Evolutionary conservation across 148 eudicot genomes (phyloP).

Genomic region (Rhododendron henanense): DNA sequence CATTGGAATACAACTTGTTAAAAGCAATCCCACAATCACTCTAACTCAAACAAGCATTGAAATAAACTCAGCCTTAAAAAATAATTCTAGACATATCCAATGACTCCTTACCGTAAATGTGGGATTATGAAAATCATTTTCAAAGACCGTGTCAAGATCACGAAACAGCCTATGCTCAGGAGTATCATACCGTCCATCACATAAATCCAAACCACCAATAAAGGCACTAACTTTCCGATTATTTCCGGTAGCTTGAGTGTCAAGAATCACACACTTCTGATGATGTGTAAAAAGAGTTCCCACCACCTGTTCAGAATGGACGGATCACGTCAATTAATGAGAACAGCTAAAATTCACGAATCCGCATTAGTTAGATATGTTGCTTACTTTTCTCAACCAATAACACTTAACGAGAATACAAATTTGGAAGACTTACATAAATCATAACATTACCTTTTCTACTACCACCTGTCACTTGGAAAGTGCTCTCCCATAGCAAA

Average conservation of each 20-base stretch:
- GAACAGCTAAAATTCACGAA: background rate
- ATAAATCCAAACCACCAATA: slow-evolving; percentile 33
- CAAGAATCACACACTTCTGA: slow-evolving; percentile 35
- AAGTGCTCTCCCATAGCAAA: background rate
- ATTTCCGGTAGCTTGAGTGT: slow-evolving; percentile 34
- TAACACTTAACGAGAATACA: background rate
- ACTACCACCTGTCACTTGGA: background rate
- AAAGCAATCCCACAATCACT: background rate
- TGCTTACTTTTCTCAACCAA: background rate
- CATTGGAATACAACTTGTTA: background rate
- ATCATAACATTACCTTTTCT: background rate
- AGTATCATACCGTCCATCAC: slow-evolving; percentile 39
- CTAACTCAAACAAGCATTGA: background rate
- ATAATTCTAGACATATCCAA: background rate
- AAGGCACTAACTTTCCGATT: slow-evolving; percentile 32
- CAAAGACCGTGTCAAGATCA: slow-evolving; percentile 28
- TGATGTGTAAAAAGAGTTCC: slow-evolving; percentile 40
- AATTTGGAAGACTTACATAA: background rate
- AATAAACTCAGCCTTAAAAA: background rate
- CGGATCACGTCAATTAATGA: background rate
- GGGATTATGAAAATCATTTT: slow-evolving; percentile 30
- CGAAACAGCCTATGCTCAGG: slow-evolving; percentile 33
- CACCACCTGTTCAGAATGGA: slow-evolving; percentile 22
- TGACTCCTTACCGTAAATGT: slow-evolving; percentile 21
- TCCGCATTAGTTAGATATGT: background rate